phyloP scores from a whole-genome alignment of 371 early-diverging fungal genomes.

The Fennellomyces sp. region DNA sequence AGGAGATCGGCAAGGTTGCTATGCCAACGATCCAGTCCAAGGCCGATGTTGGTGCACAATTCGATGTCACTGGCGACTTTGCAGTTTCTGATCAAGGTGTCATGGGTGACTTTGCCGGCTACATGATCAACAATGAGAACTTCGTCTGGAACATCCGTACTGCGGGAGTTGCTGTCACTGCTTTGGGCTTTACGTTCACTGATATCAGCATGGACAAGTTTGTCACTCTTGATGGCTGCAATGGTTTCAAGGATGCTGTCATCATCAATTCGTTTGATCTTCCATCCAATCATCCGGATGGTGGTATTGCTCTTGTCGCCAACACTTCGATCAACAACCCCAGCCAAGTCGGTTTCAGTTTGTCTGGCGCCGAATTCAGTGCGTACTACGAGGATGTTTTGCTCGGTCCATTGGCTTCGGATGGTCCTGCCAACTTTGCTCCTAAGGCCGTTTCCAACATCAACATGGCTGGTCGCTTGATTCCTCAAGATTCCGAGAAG shows the following conservation, averaged over 20 bases:
- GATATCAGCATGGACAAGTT: conserved; percentile 57
- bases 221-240: conserved; percentile 55
- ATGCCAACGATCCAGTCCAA: conserved; percentile 53
- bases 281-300: conserved; percentile 57
- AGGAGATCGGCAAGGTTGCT: conserved; percentile 43
- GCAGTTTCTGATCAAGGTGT: conserved; percentile 41
- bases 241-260: conserved; percentile 58
- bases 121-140: conserved; percentile 56
- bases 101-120: conserved; percentile 55
- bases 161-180: conserved; percentile 52
- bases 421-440: conserved; percentile 40
- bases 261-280: conserved; percentile 56
- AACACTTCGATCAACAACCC: conserved; percentile 54
- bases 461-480: conserved; percentile 57
- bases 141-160: conserved; percentile 62
- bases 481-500: conserved; percentile 52
- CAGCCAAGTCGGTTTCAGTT: conserved; percentile 57
- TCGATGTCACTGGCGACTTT: conserved; percentile 52
- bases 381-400: conserved; percentile 27
- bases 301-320: conserved; percentile 59
- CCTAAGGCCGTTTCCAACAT: conserved; percentile 29
- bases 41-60: conserved; percentile 49
- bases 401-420: conserved; percentile 40
- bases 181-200: conserved; percentile 60
- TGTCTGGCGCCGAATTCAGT: conserved; percentile 40